Conservation (phyloP, 1,284 basidiomycete species). For the Bondarzewia mesenterica region DNA sequence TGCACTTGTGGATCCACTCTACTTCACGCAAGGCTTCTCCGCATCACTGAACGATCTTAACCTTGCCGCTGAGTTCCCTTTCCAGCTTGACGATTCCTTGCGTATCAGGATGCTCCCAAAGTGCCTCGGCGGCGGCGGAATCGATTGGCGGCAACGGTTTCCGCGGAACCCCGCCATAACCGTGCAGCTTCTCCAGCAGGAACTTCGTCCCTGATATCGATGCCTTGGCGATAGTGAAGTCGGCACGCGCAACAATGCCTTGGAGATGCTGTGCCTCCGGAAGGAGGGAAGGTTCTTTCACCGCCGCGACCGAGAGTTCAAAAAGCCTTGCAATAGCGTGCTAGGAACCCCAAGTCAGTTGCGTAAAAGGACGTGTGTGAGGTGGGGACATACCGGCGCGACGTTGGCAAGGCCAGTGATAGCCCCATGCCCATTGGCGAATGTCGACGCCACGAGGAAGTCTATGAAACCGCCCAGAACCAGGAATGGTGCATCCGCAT, state of each 20-base stretch:
- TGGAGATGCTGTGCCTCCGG: constrained; percentile 70
- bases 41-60: not conserved
- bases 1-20: not conserved
- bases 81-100: constrained; percentile 61
- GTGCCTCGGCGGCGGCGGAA: constrained; percentile 39
- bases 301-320: constrained; percentile 48
- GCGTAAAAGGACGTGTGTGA: constrained; percentile 4
- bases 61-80: constrained; percentile 43
- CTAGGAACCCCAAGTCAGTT: constrained; percentile 24
- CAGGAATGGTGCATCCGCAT: constrained; percentile 54
- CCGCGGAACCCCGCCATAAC: constrained; percentile 71
- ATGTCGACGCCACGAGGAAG: constrained; percentile 42
- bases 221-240: constrained; percentile 71
- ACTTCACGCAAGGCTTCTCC: not conserved
- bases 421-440: constrained; percentile 41
- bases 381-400: constrained; percentile 51
- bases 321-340: constrained; percentile 56
- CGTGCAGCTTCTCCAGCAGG: constrained; percentile 64
- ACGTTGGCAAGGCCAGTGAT: constrained; percentile 55
- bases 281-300: constrained; percentile 47
- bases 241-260: constrained; percentile 71
- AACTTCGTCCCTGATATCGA: constrained; percentile 82
- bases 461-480: constrained; percentile 51
- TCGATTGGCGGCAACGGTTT: constrained; percentile 65
- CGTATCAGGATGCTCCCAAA: constrained; percentile 69